phyloP scores from a whole-genome alignment of 2,329 filamentous ascomycete genomes.

The Aspergillus pseudoterreus region DNA sequence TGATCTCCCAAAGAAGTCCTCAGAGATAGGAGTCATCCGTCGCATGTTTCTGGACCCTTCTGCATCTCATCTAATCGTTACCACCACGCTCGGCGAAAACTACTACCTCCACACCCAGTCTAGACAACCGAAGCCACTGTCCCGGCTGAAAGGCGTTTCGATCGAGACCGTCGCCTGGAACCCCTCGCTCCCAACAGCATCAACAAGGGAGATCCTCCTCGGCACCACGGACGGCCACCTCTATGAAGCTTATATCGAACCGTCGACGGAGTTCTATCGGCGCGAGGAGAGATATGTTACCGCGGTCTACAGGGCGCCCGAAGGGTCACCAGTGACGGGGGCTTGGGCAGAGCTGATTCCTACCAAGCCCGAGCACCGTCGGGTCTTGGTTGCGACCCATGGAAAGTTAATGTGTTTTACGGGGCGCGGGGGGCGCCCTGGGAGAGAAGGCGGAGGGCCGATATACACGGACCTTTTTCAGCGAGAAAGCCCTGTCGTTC shows the following conservation, averaged over 20 bases:
- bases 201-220: constrained; percentile 88
- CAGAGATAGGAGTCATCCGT: constrained; percentile 86
- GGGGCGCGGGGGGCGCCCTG: constrained; percentile 69
- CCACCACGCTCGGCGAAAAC: constrained; percentile 88
- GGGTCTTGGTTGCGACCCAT: constrained; percentile 77
- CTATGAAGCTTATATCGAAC: constrained; percentile 93
- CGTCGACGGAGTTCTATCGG: constrained; percentile 88
- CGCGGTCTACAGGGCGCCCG: constrained; percentile 73
- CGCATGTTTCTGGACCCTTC: constrained; percentile 98
- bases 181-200: constrained; percentile 84
- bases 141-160: constrained; percentile 76
- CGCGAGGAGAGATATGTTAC: constrained; percentile 92
- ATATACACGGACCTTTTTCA: constrained; percentile 89
- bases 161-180: constrained; percentile 96
- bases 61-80: constrained; percentile 88
- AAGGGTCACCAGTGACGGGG: constrained; percentile 74
- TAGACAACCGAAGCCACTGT: constrained; percentile 76
- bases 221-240: constrained; percentile 91
- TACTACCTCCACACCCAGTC: constrained; percentile 97
- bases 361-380: constrained; percentile 66
- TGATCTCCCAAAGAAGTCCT: constrained; percentile 88
- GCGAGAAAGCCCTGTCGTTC: constrained; percentile 70
- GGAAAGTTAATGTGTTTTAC: constrained; percentile 75
- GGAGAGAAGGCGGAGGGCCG: constrained; percentile 73
- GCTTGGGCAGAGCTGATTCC: constrained; percentile 75